phyloP scores from a whole-genome alignment of 140 eudicot species.

The Erigeron philadelphicus region DNA sequence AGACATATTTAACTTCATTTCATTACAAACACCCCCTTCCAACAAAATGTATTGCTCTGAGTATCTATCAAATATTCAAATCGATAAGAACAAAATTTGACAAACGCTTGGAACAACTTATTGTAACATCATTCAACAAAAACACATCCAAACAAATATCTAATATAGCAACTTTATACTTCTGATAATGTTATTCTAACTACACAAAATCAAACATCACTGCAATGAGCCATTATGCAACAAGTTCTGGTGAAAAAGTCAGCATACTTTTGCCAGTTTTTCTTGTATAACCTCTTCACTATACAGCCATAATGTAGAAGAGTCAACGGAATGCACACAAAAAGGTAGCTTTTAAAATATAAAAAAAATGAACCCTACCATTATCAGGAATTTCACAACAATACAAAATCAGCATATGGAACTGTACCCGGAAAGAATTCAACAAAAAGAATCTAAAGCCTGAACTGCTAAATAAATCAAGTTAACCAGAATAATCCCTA shows the following conservation, averaged over 20 bases:
- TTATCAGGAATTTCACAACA: slow-evolving; percentile 20
- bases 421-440: slow-evolving; percentile 23
- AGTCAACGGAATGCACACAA: background rate
- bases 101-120: background rate
- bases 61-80: no score
- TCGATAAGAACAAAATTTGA: no score
- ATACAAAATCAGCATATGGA: slow-evolving; percentile 25
- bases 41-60: no score
- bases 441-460: slow-evolving; percentile 34
- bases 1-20: no score
- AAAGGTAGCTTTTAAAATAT: background rate
- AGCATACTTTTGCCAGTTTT: background rate
- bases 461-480: slow-evolving; percentile 22
- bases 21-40: no score
- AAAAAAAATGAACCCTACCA: background rate
- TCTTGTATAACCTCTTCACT: background rate
- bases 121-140: background rate
- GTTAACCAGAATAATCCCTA: slow-evolving; percentile 16
- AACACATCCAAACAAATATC: background rate
- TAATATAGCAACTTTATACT: no score
- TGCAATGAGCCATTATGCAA: no score
- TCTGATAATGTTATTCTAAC: no score
- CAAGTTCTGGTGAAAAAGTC: background rate
- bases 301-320: background rate
- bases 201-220: no score